Evolutionary conservation across 2,329 filamentous ascomycete genomes (phyloP), one percentile per base, ranked within the genome.

Genomic region (Orbilia blumenaviensis): DNA sequence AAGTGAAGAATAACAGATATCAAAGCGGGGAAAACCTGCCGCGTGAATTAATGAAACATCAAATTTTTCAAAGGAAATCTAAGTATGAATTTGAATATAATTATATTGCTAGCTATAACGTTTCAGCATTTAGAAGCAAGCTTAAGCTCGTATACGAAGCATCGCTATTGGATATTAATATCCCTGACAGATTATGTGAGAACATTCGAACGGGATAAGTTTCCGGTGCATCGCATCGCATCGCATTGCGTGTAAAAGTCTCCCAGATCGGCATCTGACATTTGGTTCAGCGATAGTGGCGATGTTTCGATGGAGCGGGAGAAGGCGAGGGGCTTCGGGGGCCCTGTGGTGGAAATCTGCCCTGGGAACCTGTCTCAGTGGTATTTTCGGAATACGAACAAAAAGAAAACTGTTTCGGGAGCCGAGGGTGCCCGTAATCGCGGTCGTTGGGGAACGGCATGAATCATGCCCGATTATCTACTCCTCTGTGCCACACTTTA

Each of bases 111-210:
- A n/a, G n/a, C n/a, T n/a, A 56, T 56, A 56, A 56, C 52, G 52
- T 56, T 56, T 56, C 18, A 9, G 29, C 32, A 25, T 56, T 18
- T 38, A 56, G 16, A 56, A 38, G n/a, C n/a, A n/a, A n/a, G n/a
- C n/a, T n/a, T n/a, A n/a, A n/a, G 38, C 8, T 38, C 32, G 21
- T 29, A 36, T 36, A 25, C 7, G 18, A 25, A 23, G 52, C 32
- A 36, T 36, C 10, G 32, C 12, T 25, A 56, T 36, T 23, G 52
- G 52, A 38, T 23, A 56, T 34, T 8, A 6, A 2, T 38, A 56
- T 25, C 52, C 52, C 18, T 56, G 52, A 10, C 7, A 4, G 52
- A 56, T 56, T 38, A 56, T 56, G 52, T 56, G 52, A 56, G 52
- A 56, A 38, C 32, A 18, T 9, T 23, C 3, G 9, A 3, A 56